Base-by-base conservation (phyloP, 768 basidiomycete genomes). In the Infundibulicybe gibba region DNA sequence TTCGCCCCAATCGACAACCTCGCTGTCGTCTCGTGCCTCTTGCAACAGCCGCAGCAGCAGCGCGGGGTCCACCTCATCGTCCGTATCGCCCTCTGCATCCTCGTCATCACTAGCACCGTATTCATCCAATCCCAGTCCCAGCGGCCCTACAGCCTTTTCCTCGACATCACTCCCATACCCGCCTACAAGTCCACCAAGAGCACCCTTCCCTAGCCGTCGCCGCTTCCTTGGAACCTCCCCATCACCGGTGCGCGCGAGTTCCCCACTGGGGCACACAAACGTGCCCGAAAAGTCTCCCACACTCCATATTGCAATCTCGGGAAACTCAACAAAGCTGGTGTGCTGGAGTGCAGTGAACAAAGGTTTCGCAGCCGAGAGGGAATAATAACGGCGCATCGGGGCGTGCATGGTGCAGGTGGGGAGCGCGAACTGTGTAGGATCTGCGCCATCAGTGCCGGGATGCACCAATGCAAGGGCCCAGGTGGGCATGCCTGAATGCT, bases 241-340 rank as follows among this genome's bases (percentile, higher is more conserved):
- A 32, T 66, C 54, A 33, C 61, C 45, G 34, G 56, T 54, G 21
- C 70, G 68, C 38, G 58, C 64, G 32, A 78, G 56, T 4, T 66
- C 52, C 2, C 83, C 83, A 40, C 71, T 61, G 37, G 71, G 70
- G 48, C 86, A 77, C 13, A 87, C 68, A n/a, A 90, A 56, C 8
- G 69, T 69, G 6, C 81, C 85, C 6, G 62, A 64, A 62, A 90
- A 93, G 25, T 81, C 77, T 40, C 85, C 79, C 8, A 8, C 25
- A 25, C 4, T 25, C 72, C 83, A 85, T 5, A 94, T 63, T 46
- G 92, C 85, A 39, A 95, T 80, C 1, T 83, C 83, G 6, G 93
- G 93, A 57, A 80, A 95, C 62, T 95, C 93, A 30, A 87, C 75
- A 62, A 93, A 92, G 21, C 79, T 69, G 37, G 79, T 87, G 42